A percentile compares a stretch with the other conserved stretches of the same genome.
Evolutionary conservation across 495 filamentous ascomycete species (phyloP).

Genomic region (Collariella sp.): DNA sequence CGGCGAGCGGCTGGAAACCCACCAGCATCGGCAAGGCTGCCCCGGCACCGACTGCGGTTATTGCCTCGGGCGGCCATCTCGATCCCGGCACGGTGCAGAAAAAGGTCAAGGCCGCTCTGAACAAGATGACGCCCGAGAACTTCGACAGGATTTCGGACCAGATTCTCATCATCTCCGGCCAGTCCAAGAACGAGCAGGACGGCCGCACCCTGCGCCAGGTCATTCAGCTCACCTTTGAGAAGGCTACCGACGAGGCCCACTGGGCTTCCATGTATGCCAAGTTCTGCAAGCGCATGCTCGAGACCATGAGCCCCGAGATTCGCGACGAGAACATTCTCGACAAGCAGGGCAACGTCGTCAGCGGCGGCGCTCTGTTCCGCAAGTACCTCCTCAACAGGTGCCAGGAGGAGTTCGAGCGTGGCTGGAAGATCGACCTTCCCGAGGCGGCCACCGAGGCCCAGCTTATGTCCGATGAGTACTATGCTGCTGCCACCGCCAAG

Average conservation of each 20-base stretch:
- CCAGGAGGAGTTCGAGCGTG: slow-evolving; percentile 97
- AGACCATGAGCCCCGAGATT: slow-evolving; percentile 90
- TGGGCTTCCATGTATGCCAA: slow-evolving; percentile 99
- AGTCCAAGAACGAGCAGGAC: slow-evolving; percentile 92
- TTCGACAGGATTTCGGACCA: slow-evolving; percentile 93
- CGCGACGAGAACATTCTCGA: slow-evolving; percentile 89
- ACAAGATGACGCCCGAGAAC: slow-evolving; percentile 99
- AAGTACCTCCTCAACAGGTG: slow-evolving; percentile 98
- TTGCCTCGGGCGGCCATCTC: slow-evolving; percentile 51
- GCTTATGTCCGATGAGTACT: slow-evolving; percentile 96
- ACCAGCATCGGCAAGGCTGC: slow-evolving; percentile 48
- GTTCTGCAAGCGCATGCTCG: slow-evolving; percentile 96
- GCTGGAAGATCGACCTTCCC: slow-evolving; percentile 88
- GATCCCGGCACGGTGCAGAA: slow-evolving; percentile 91
- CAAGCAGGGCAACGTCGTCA: slow-evolving; percentile 75
- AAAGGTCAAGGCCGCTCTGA: slow-evolving; percentile 95
- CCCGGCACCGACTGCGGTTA: slow-evolving; percentile 33
- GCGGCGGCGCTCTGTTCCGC: slow-evolving; percentile 87
- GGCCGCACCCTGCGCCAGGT: slow-evolving; percentile 93
- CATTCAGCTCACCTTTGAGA: slow-evolving; percentile 98
- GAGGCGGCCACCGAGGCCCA: slow-evolving; percentile 61
- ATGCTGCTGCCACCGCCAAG: slow-evolving; percentile 90
- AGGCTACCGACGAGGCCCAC: slow-evolving; percentile 96
- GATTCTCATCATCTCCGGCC: slow-evolving; percentile 83
- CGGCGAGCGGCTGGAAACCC: slow-evolving; percentile 83